These are phyloP conservation scores for Hypsizygus marmoreus DNA, from an alignment of 768 basidiomycete species.

Conservation along the genomic window DNA sequence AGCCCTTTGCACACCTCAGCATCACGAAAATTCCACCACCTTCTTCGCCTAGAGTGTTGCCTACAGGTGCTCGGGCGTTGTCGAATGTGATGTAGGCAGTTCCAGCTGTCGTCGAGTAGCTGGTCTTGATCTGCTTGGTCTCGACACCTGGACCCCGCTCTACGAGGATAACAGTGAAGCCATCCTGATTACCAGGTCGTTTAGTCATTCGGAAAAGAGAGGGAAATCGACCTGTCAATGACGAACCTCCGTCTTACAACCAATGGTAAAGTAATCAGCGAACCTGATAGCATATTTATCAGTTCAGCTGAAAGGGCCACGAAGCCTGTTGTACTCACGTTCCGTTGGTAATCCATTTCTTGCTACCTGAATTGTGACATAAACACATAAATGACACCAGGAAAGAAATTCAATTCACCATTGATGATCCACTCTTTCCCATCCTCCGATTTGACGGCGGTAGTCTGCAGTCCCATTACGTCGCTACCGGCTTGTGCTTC, in stretches of 20 bases:
- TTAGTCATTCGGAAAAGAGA: conserved; percentile 38
- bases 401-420: no score
- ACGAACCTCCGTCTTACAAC: conserved; percentile 61
- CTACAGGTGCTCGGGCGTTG: conserved; percentile 82
- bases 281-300: conserved; percentile 31
- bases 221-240: background rate
- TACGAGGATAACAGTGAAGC: conserved; percentile 39
- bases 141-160: conserved; percentile 55
- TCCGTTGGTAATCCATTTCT: conserved; percentile 89
- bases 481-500: conserved; percentile 90
- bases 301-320: conserved; percentile 3
- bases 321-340: conserved; percentile 43
- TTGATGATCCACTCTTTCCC: conserved; percentile 86
- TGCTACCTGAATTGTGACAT: no score
- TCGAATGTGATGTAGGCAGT: conserved; percentile 86
- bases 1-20: conserved; percentile 20
- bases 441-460: conserved; percentile 77
- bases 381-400: no score
- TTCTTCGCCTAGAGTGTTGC: conserved; percentile 69
- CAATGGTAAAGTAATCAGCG: conserved; percentile 67
- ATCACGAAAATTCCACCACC: conserved; percentile 36
- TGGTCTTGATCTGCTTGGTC: conserved; percentile 66
- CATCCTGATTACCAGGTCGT: conserved; percentile 52
- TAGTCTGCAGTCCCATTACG: conserved; percentile 77
- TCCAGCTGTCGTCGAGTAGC: conserved; percentile 87